A percentile compares a stretch with the other conserved stretches of the same genome.
phyloP scores from a whole-genome alignment of 2,329 filamentous ascomycete species.

The Nemania serpens region DNA sequence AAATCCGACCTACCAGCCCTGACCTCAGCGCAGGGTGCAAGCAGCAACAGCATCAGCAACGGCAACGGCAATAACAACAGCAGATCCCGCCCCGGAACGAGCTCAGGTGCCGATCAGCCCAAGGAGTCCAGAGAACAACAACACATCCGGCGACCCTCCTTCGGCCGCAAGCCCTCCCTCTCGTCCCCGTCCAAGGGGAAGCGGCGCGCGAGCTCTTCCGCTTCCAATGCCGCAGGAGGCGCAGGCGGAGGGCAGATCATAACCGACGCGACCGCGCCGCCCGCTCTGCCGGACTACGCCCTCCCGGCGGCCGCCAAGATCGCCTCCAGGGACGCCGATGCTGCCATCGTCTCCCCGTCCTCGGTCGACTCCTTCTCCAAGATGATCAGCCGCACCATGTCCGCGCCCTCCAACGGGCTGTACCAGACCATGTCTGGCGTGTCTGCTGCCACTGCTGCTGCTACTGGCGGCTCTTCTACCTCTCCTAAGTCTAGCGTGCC shows the following conservation, averaged over 20 bases:
- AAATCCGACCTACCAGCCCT: constrained; percentile 30
- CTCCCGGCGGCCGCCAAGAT: constrained; percentile 54
- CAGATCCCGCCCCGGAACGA: constrained; percentile 45
- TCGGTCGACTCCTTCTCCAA: constrained; percentile 47
- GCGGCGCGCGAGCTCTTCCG: constrained; percentile 49
- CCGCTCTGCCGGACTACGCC: constrained; percentile 59
- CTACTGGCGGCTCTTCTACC: constrained; percentile 31
- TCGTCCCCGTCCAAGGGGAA: constrained; percentile 46
- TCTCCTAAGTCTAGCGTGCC: constrained; percentile 33
- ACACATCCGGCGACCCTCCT: constrained; percentile 57
- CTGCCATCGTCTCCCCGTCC: constrained; percentile 40
- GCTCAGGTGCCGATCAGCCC: constrained; percentile 42
- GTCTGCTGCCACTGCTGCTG: constrained; percentile 34
- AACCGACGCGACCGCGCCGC: constrained; percentile 54
- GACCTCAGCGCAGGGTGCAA: constrained; percentile 11
- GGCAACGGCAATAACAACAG: constrained; percentile 30
- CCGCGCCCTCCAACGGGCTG: constrained; percentile 29
- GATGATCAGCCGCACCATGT: constrained; percentile 51
- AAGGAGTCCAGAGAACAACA: constrained; percentile 17
- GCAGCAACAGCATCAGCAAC: constrained; percentile 15
- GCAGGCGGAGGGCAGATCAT: constrained; percentile 42
- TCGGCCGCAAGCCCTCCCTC: constrained; percentile 59
- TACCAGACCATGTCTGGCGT: constrained; percentile 34
- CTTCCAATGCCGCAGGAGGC: constrained; percentile 42
- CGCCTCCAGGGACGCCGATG: constrained; percentile 39